Conservation (phyloP, 2,329 filamentous ascomycete species). For the Colletotrichum cuscutae region DNA sequence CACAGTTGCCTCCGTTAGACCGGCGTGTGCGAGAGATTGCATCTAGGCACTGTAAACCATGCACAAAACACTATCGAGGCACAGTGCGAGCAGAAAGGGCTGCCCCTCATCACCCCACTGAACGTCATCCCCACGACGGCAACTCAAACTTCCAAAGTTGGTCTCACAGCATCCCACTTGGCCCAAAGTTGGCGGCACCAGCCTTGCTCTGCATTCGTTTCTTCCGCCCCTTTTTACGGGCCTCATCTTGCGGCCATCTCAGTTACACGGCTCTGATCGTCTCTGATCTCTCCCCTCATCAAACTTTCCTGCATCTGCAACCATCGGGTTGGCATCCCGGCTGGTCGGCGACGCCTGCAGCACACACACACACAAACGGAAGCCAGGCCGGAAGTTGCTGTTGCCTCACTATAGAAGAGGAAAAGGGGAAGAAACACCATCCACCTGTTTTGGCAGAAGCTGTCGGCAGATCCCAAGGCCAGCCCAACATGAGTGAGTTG, state of each 20-base stretch:
- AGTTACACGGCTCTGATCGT: not conserved
- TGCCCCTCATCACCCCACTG: conserved; percentile 35
- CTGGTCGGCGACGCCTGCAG: not conserved
- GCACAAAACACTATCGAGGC: fast-evolving
- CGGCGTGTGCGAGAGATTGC: not conserved
- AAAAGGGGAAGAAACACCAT: not conserved
- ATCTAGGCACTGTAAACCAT: not conserved
- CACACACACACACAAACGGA: not conserved
- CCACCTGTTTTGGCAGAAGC: not conserved
- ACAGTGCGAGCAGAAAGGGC: conserved; percentile 2
- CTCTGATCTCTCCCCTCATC: not conserved
- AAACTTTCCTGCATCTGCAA: no score
- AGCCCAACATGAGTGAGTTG: conserved; percentile 77
- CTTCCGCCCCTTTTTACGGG: not conserved
- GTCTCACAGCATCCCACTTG: conserved; percentile 13
- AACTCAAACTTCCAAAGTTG: conserved; percentile 11
- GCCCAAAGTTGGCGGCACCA: not conserved
- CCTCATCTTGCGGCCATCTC: not conserved
- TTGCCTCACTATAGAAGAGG: no score
- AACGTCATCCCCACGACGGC: conserved; percentile 29
- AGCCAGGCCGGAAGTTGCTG: no score
- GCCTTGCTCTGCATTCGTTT: not conserved
- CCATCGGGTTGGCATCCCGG: not conserved
- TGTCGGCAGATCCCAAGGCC: not conserved
- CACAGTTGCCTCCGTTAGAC: not conserved